These are phyloP conservation scores for Pseudogymnoascus sp. DNA, from an alignment of 2,329 filamentous ascomycete species.

Conservation along the genomic window DNA sequence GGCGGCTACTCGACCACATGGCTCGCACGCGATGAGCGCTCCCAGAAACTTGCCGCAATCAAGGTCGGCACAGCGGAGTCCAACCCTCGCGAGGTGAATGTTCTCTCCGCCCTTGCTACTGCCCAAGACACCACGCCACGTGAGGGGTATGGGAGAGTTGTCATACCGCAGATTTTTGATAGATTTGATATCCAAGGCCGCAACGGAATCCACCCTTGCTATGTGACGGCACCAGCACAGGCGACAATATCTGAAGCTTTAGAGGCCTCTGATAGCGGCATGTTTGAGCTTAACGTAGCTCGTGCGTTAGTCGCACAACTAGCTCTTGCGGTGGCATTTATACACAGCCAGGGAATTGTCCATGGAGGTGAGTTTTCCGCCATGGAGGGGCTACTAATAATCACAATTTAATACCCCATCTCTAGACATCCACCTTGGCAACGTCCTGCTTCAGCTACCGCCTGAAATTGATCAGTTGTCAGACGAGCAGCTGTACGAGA, in stretches of 20 bases:
- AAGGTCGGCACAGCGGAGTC: not conserved
- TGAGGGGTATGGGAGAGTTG: not conserved
- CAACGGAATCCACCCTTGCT: slow-evolving; percentile 22
- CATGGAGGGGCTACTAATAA: not conserved
- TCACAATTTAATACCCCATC: slow-evolving; percentile 10
- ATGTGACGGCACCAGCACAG: slow-evolving; percentile 18
- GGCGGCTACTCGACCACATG: slow-evolving; percentile 35
- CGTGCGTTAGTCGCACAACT: slow-evolving; percentile 23
- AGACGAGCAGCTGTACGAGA: slow-evolving; percentile 19
- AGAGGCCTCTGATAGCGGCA: slow-evolving; percentile 18
- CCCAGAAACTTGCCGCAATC: not conserved
- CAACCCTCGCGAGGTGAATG: not conserved
- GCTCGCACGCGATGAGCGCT: slow-evolving; percentile 29
- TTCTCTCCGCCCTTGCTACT: not conserved
- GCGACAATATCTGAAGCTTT: slow-evolving; percentile 22
- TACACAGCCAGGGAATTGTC: slow-evolving; percentile 23
- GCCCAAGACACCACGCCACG: not conserved
- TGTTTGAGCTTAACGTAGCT: slow-evolving; percentile 20
- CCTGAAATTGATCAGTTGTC: slow-evolving; percentile 19
- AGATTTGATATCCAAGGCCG: slow-evolving; percentile 21
- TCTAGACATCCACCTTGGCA: slow-evolving; percentile 24
- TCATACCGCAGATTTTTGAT: not conserved
- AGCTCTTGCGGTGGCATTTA: slow-evolving; percentile 19
- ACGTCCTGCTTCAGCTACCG: slow-evolving; percentile 22
- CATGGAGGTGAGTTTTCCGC: not conserved